Percentiles rank a stretch among this genome's conserved stretches.
phyloP scores from a whole-genome alignment of 495 filamentous ascomycete genomes.

The Achaetomiella virescens region DNA sequence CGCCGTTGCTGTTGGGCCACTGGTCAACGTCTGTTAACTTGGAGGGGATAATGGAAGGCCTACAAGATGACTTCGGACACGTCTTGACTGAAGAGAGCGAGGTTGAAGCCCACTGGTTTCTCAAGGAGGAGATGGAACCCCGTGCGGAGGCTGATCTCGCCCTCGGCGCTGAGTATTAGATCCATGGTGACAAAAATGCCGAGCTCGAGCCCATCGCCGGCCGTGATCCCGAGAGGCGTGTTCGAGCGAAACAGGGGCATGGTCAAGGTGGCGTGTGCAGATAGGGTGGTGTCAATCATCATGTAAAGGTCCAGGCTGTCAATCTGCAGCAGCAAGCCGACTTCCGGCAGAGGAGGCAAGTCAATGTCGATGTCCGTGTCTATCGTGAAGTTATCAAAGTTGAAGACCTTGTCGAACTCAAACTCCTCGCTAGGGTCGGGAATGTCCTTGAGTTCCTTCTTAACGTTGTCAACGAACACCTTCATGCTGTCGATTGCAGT shows the following conservation, averaged over 20 bases:
- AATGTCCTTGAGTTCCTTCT: background rate
- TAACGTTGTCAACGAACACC: background rate
- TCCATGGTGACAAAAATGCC: constrained; percentile 43
- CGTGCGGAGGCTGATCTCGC: constrained; percentile 43
- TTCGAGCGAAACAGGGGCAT: constrained; percentile 44
- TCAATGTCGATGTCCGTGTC: constrained; percentile 33
- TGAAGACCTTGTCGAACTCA: constrained; percentile 27
- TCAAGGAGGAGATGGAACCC: constrained; percentile 49
- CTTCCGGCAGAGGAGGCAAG: constrained; percentile 38
- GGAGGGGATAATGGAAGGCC: constrained; percentile 6
- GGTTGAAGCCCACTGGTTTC: constrained; percentile 37
- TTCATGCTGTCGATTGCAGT: constrained; percentile 5
- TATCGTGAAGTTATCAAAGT: constrained; percentile 30
- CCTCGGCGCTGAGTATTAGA: constrained; percentile 42
- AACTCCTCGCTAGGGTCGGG: constrained; percentile 14
- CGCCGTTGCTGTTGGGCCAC: constrained; percentile 25
- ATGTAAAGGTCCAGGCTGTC: constrained; percentile 47
- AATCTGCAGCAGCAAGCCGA: constrained; percentile 40
- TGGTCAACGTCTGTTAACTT: background rate
- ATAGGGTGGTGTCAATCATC: constrained; percentile 40
- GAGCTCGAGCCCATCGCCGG: constrained; percentile 29
- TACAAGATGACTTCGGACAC: constrained; percentile 44
- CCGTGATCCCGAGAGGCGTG: constrained; percentile 33
- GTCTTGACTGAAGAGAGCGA: constrained; percentile 35
- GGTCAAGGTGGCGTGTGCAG: constrained; percentile 38